A percentile compares a stretch with the other conserved stretches of the same genome.
phyloP scores from a whole-genome alignment of 805 yeast species.

The Schwanniomyces occidentalis region DNA sequence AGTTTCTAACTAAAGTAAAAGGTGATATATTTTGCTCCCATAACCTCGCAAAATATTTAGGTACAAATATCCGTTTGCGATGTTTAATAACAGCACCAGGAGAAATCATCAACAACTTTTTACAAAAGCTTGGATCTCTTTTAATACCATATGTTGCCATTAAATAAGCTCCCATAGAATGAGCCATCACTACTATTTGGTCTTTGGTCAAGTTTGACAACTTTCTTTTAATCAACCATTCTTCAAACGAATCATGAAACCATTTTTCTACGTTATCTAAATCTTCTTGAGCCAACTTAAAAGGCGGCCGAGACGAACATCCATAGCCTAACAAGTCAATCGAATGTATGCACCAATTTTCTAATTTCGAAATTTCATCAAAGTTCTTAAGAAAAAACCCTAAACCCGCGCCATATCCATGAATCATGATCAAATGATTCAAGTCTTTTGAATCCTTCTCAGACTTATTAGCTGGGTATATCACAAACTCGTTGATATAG shows the following conservation, averaged over 20 bases:
- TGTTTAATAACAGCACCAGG: constrained; percentile 83
- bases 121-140: constrained; percentile 56
- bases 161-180: constrained; percentile 90
- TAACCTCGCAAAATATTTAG: constrained; percentile 72
- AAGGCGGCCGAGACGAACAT: constrained; percentile 77
- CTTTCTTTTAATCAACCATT: constrained; percentile 58
- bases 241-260: constrained; percentile 63
- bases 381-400: constrained; percentile 45
- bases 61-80: constrained; percentile 47
- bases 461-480: constrained; percentile 29
- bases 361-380: constrained; percentile 20
- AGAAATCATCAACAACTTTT: constrained; percentile 73
- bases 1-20: constrained; percentile 69
- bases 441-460: constrained; percentile 13
- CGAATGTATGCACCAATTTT: constrained; percentile 76
- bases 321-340: constrained; percentile 92
- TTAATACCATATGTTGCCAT: constrained; percentile 65
- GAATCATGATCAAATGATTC: constrained; percentile 45
- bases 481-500: constrained; percentile 42
- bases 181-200: constrained; percentile 68
- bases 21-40: constrained; percentile 93
- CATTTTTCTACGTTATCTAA: constrained; percentile 56
- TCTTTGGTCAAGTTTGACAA: constrained; percentile 29
- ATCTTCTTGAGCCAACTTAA: constrained; percentile 44
- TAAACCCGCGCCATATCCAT: constrained; percentile 48